Percentiles rank a stretch among this genome's conserved stretches.
These are phyloP conservation scores for Venturia pyrina DNA, from an alignment of 2,329 filamentous ascomycete species.

Conservation along the genomic window DNA sequence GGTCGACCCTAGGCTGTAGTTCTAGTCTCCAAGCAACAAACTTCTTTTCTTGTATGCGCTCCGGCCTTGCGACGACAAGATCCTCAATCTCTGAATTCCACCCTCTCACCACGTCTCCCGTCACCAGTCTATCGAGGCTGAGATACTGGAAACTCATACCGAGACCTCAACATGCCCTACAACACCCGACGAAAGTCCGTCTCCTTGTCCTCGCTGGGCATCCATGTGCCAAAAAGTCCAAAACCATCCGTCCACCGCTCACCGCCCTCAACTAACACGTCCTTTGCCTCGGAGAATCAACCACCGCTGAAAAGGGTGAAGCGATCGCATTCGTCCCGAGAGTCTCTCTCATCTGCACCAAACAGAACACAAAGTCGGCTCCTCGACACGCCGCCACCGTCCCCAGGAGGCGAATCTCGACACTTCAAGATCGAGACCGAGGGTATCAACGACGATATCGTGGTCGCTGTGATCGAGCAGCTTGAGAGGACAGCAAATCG, in stretches of 20 bases:
- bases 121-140: neutral
- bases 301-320: conserved; percentile 55
- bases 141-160: neutral
- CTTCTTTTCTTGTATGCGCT: conserved; percentile 7
- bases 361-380: conserved; percentile 31
- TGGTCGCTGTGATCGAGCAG: conserved; percentile 80
- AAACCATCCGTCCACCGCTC: conserved; percentile 42
- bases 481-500: conserved; percentile 78
- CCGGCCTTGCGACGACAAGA: conserved; percentile 2
- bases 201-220: conserved; percentile 84
- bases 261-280: conserved; percentile 44
- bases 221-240: conserved; percentile 60
- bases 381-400: conserved; percentile 72
- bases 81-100: neutral
- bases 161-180: conserved; percentile 61
- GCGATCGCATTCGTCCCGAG: conserved; percentile 53
- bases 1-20: neutral
- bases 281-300: conserved; percentile 17
- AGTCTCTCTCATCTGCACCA: conserved; percentile 21
- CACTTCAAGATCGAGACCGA: conserved; percentile 61
- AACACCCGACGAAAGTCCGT: conserved; percentile 95
- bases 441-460: conserved; percentile 88
- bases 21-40: too few relatives aligned
- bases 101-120: neutral
- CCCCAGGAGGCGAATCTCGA: conserved; percentile 46